A percentile compares a stretch with the other conserved stretches of the same genome.
phyloP scores from a whole-genome alignment of 2,329 filamentous ascomycete genomes.

The Sclerotinia subarctica region DNA sequence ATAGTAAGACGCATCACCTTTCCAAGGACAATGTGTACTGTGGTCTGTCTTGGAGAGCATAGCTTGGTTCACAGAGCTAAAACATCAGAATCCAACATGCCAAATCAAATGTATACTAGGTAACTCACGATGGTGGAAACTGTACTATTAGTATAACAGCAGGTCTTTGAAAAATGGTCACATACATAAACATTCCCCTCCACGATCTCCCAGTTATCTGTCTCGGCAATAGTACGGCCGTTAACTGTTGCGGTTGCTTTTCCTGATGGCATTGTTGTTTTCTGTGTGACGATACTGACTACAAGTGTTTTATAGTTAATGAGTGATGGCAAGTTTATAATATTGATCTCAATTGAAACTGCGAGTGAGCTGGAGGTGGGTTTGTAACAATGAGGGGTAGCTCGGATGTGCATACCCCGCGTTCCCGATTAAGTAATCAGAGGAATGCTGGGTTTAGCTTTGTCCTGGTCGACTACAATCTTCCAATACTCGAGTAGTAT shows the following conservation, averaged over 20 bases:
- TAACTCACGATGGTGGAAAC: constrained; percentile 40
- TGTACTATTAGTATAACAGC: constrained; percentile 26
- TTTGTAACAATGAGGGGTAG: constrained; percentile 20
- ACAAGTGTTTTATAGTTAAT: not conserved
- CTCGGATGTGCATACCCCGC: not conserved
- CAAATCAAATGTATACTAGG: not conserved
- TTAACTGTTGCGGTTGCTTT: constrained; percentile 43
- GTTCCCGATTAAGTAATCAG: constrained; percentile 3
- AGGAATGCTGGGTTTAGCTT: not conserved
- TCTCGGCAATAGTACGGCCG: constrained; percentile 45
- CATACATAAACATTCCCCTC: constrained; percentile 49
- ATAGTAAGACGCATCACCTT: constrained; percentile 48
- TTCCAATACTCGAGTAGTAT: not conserved
- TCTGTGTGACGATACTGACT: not conserved
- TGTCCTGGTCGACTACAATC: not conserved
- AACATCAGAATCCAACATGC: not conserved
- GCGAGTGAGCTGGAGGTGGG: not conserved
- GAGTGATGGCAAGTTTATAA: not conserved
- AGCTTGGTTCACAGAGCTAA: constrained; percentile 41
- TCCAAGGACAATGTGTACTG: constrained; percentile 46
- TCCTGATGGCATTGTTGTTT: constrained; percentile 28
- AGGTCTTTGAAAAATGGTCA: constrained; percentile 22
- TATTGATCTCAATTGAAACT: not conserved
- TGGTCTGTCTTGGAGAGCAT: constrained; percentile 43
- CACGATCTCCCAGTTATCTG: constrained; percentile 46